Conservation (phyloP, 169 alveolate species). For the Plasmodium berghei region DNA sequence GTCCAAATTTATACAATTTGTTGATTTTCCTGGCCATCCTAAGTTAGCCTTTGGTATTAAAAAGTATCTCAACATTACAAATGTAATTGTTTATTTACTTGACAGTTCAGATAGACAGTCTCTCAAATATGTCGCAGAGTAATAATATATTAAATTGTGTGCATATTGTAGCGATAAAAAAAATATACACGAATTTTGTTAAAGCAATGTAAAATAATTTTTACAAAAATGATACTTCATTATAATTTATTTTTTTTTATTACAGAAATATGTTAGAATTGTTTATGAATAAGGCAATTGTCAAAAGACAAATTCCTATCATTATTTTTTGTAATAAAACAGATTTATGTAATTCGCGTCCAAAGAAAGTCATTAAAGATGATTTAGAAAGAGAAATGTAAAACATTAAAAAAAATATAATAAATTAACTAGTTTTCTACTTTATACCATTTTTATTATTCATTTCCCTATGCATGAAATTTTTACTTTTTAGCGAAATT, state of each 20-base stretch:
- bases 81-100: conserved; percentile 30
- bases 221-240: not conserved
- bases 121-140: conserved; percentile 65
- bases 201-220: too few species aligned
- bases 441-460: not conserved
- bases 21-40: conserved; percentile 69
- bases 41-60: conserved; percentile 23
- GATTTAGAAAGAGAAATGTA: conserved; percentile 74
- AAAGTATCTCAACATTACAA: conserved; percentile 45
- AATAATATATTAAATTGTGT: not conserved
- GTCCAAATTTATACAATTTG: conserved; percentile 48
- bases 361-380: conserved; percentile 68
- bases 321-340: conserved; percentile 59
- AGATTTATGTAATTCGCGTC: conserved; percentile 60
- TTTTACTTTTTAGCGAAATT: conserved; percentile 42
- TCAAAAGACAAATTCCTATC: conserved; percentile 45
- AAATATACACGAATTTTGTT: too few species aligned
- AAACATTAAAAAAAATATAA: conserved; percentile 6
- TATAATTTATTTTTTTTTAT: not conserved
- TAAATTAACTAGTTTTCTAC: not conserved
- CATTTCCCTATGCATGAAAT: not conserved
- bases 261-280: conserved; percentile 43
- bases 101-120: conserved; percentile 68
- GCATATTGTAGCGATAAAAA: not conserved
- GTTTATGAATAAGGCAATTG: conserved; percentile 46